phyloP scores from a whole-genome alignment of 139 green algal species.

The Coelastrella sp. region DNA sequence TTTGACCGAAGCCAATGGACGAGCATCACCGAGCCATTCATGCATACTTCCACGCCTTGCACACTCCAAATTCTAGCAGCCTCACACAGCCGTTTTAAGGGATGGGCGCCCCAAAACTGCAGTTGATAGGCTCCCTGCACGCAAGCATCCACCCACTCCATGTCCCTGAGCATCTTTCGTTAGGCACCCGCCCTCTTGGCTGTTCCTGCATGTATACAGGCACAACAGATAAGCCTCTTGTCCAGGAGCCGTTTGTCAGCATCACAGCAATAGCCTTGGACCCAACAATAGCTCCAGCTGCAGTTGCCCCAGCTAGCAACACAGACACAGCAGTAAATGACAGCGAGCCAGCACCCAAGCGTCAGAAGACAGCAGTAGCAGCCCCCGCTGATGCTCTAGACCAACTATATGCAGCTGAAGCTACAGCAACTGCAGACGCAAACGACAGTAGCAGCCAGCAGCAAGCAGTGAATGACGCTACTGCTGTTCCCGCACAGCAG shows the following conservation, averaged over 20 bases:
- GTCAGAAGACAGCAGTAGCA: neutral
- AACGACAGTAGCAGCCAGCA: neutral
- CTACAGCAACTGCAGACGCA: slow-evolving; percentile 22
- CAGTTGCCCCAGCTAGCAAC: neutral
- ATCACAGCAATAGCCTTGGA: neutral
- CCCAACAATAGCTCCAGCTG: neutral
- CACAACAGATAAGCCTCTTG: neutral
- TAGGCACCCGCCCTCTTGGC: neutral
- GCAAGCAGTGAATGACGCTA: neutral
- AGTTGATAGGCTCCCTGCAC: no score
- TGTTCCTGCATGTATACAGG: neutral
- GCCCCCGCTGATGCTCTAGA: neutral
- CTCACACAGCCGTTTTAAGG: no score
- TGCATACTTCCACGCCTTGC: no score
- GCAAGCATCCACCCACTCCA: neutral
- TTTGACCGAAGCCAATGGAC: no score
- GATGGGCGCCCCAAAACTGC: no score
- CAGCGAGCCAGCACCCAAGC: neutral
- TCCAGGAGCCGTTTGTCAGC: neutral
- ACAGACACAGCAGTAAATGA: slow-evolving; percentile 4
- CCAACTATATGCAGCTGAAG: neutral
- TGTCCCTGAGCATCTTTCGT: neutral
- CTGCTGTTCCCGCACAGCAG: neutral
- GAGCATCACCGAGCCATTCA: no score
- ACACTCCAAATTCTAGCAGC: no score